A percentile compares a stretch with the other conserved stretches of the same genome.
Conservation (phyloP, 345 rosid species). For the Odontarrhena argentea region DNA sequence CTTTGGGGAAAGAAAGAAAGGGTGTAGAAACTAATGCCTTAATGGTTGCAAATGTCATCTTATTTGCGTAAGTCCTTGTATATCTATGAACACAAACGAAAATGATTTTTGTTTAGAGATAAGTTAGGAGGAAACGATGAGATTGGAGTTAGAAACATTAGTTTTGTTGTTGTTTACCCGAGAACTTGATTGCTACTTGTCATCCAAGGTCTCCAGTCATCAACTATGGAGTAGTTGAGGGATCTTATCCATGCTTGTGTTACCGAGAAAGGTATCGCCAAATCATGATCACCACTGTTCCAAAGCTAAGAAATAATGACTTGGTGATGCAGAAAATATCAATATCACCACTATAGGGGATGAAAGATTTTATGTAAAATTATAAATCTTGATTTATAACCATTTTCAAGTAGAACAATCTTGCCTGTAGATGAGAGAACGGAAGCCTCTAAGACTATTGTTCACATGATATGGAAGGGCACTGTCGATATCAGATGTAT, state of each 20-base stretch:
- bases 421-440: conserved; percentile 41
- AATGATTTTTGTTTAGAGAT: background rate
- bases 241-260: conserved; percentile 67
- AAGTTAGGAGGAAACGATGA: background rate
- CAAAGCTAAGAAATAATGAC: background rate
- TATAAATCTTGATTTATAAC: no score
- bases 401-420: background rate
- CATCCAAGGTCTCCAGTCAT: conserved; percentile 69
- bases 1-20: background rate
- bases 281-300: conserved; percentile 74
- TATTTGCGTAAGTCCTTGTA: conserved; percentile 60
- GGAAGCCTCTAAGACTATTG: conserved; percentile 36
- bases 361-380: no score
- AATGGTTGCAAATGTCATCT: conserved; percentile 75
- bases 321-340: no score
- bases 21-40: conserved; percentile 45
- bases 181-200: conserved; percentile 49
- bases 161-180: conserved; percentile 48
- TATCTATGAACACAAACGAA: conserved; percentile 14
- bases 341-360: background rate
- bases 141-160: background rate
- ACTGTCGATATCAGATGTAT: conserved; percentile 8
- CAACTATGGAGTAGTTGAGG: conserved; percentile 53
- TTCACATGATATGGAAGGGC: conserved; percentile 28
- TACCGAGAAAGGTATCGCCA: conserved; percentile 50